phyloP scores from a whole-genome alignment of 1,284 basidiomycete genomes.

The Marasmius tenuissimus region DNA sequence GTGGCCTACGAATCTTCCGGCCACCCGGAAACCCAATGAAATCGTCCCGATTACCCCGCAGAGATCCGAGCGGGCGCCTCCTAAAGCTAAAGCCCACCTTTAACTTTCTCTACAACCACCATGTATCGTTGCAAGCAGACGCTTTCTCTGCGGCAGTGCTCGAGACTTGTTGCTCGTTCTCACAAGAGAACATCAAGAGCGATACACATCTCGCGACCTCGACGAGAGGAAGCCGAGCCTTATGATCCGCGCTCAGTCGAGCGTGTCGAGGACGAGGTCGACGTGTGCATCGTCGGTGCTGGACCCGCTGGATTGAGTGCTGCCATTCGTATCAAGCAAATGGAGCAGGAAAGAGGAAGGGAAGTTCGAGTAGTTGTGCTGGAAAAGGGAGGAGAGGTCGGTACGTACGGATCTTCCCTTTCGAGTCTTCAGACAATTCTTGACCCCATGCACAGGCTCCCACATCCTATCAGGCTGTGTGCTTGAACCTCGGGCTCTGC shows the following conservation, averaged over 20 bases:
- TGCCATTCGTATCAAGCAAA: conserved; percentile 95
- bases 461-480: conserved; percentile 97
- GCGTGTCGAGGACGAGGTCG: conserved; percentile 84
- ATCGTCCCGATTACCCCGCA: background rate
- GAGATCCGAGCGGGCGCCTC: no score
- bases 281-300: conserved; percentile 96
- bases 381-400: conserved; percentile 93
- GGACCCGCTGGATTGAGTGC: conserved; percentile 95
- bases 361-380: conserved; percentile 92
- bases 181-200: background rate
- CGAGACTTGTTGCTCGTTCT: background rate
- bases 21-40: background rate
- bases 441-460: conserved; percentile 58
- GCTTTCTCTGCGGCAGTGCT: background rate
- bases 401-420: conserved; percentile 43
- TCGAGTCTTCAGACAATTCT: background rate
- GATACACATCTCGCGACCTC: conserved; percentile 1
- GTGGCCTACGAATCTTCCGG: background rate
- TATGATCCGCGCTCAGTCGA: conserved; percentile 61
- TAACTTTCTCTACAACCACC: background rate
- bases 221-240: conserved; percentile 22
- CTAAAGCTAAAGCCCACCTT: background rate
- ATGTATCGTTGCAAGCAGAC: background rate
- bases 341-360: conserved; percentile 78
- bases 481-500: conserved; percentile 88